Conservation (phyloP, 163 green algal genomes). For the Volvox carteri region DNA sequence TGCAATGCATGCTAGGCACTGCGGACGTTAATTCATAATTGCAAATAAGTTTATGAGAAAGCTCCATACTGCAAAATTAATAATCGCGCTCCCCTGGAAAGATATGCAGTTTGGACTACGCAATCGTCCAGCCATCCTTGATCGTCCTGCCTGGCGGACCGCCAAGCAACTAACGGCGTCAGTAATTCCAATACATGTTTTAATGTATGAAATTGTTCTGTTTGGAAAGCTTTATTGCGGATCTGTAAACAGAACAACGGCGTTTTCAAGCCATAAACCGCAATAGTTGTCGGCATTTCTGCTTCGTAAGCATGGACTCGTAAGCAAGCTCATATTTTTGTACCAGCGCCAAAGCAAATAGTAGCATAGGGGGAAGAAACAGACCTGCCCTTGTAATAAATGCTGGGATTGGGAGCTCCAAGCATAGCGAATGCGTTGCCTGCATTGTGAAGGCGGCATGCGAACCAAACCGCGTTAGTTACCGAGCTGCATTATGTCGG, state of each 20-base stretch:
- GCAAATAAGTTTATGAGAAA: no score
- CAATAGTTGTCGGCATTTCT: no score
- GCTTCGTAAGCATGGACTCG: background rate
- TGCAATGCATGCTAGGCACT: no score
- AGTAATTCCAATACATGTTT: background rate
- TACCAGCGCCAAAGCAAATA: background rate
- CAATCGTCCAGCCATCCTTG: no score
- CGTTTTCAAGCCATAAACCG: background rate
- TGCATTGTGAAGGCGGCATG: background rate
- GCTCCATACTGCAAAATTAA: no score
- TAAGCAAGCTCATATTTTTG: background rate
- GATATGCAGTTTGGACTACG: no score
- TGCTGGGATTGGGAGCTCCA: background rate
- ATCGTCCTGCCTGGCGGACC: no score
- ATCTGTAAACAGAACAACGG: background rate
- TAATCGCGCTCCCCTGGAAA: no score
- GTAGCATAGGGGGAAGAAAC: background rate
- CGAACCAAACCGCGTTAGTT: background rate
- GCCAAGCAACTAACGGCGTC: no score
- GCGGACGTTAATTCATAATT: no score
- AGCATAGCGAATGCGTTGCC: background rate
- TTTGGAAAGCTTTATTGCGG: background rate
- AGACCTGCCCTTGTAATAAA: conserved; percentile 37
- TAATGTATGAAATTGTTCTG: background rate
- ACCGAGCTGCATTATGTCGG: background rate